These are phyloP conservation scores for Candida freyschussii DNA, from an alignment of 1,139 yeast genomes.

Conservation along the genomic window DNA sequence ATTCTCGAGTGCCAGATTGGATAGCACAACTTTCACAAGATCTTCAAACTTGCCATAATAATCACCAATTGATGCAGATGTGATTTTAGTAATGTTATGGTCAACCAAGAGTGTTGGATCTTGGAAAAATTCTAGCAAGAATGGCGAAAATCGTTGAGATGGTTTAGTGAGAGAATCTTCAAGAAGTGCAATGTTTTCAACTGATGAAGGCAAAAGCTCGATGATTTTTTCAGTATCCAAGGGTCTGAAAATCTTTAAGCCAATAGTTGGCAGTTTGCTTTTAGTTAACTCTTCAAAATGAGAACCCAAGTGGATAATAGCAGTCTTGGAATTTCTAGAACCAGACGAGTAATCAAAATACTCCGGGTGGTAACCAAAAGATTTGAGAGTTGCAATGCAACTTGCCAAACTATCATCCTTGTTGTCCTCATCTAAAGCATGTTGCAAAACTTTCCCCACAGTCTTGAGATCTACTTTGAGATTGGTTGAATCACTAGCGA, in stretches of 20 bases:
- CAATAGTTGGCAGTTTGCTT: conserved; percentile 7
- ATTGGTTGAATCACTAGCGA: conserved; percentile 4
- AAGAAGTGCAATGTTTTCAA: conserved; percentile 56
- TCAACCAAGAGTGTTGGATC: conserved; percentile 44
- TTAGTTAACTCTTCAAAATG: conserved; percentile 4
- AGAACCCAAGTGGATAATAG: conserved; percentile 30
- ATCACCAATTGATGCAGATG: conserved; percentile 48
- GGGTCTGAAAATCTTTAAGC: conserved; percentile 30
- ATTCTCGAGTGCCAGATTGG: conserved; percentile 46
- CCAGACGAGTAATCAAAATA: conserved; percentile 30
- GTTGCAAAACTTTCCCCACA: no score
- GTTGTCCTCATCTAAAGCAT: conserved; percentile 3
- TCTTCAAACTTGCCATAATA: conserved; percentile 44
- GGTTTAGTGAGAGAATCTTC: conserved; percentile 50
- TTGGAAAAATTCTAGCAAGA: conserved; percentile 72
- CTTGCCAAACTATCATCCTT: conserved; percentile 14
- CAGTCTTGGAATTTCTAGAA: conserved; percentile 34
- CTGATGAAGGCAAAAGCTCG: conserved; percentile 48
- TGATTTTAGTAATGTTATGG: conserved; percentile 44
- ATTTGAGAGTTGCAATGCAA: conserved; percentile 14
- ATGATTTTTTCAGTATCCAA: conserved; percentile 62
- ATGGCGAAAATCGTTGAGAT: conserved; percentile 55
- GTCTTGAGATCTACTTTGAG: conserved; percentile 4
- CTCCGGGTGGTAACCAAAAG: conserved; percentile 16
- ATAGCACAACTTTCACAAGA: conserved; percentile 40